Evolutionary conservation across 176 grass and related monocot genomes (phyloP), one percentile per base, ranked within the genome.

Genomic region (Otatea glauca): DNA sequence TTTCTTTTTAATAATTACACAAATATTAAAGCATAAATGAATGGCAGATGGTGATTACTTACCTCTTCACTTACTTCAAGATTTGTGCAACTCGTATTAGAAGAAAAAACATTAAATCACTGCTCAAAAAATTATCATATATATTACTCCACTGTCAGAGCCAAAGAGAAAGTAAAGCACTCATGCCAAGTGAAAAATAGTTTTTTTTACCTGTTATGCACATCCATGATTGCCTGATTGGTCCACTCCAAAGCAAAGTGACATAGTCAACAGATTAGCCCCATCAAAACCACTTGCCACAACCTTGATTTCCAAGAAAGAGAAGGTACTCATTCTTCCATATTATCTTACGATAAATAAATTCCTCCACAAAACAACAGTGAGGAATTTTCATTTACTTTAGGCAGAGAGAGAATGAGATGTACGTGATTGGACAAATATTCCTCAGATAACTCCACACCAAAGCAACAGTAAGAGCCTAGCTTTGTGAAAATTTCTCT

Each of bases 371-470:
- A 83, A 12, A 32, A 65, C 34, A 76, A 21, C 34, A 55, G 18
- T 21, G 39, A 65, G 0, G 37, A 50, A 0, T 24, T 61, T 15
- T 37, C 16, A 69, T 45, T 69, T 71, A 14, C 12, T 27, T 32
- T 51, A n/a, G 32, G 5, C 4, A 11, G 32, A 42, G 18, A n/a
- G 3, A 14, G 16, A 34, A 17, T 12, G 34, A 42, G 11, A 0
- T 13, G 8, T 37, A 32, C 18, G 41, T 2, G 48, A 50, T 55
- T 23, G 51, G 49, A 80, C 67, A 90, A 62, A 86, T 41, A 90
- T 86, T 54, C 81, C 42, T 32, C 48, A 32, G 53, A 59, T 79
- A 45, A 83, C 73, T 65, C 24, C 84, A 86, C 47, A 67, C 27
- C 20, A 76, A 64, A 72, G 48, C 47, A 71, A 48, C 66, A 72